Conservation (phyloP, 2,329 filamentous ascomycete genomes). For the Coniochaeta pulveracea region DNA sequence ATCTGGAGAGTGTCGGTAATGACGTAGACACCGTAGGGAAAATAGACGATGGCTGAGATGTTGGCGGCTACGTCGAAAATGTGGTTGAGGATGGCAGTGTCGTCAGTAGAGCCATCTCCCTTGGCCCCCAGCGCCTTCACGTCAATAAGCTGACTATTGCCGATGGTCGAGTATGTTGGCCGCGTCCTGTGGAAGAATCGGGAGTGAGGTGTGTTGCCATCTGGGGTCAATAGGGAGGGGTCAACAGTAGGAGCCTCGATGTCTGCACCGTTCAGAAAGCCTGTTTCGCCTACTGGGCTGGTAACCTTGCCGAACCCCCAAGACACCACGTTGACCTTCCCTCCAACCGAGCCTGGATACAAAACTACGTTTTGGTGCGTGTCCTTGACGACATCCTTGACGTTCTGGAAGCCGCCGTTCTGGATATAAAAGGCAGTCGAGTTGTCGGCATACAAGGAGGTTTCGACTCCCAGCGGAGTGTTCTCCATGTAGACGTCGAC, state of each 20-base stretch:
- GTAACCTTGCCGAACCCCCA: slow-evolving; percentile 2
- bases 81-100: neutral
- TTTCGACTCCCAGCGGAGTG: neutral
- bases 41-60: slow-evolving; percentile 24
- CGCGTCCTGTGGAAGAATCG: neutral
- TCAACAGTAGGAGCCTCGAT: neutral
- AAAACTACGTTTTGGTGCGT: neutral
- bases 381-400: neutral
- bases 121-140: neutral
- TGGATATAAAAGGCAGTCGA: neutral
- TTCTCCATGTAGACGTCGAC: neutral
- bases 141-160: neutral
- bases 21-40: slow-evolving; percentile 34
- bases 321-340: neutral
- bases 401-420: neutral
- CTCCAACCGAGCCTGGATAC: neutral
- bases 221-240: neutral
- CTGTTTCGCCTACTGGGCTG: neutral
- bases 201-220: neutral
- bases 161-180: neutral
- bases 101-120: neutral
- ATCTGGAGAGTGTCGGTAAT: slow-evolving; percentile 33
- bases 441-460: neutral
- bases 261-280: neutral
- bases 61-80: neutral